Evolutionary conservation across 768 basidiomycete species (phyloP).

Genomic region (Termitomyces titanicus): DNA sequence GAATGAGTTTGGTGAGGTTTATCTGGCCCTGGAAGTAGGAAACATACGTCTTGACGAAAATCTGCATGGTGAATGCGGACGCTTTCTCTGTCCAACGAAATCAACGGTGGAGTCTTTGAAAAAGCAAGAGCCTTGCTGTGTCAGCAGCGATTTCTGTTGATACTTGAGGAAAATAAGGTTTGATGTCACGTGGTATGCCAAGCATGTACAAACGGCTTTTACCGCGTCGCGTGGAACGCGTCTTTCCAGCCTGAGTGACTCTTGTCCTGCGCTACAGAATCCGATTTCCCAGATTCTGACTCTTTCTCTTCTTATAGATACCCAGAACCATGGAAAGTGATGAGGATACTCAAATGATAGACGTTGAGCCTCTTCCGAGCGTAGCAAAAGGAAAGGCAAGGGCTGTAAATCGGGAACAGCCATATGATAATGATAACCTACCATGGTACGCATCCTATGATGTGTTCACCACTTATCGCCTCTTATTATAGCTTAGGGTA

Average conservation of each 20-base stretch:
- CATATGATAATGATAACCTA: conserved; percentile 60
- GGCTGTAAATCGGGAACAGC: conserved; percentile 38
- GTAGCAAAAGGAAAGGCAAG: conserved; percentile 72
- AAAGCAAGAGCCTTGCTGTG: conserved; percentile 57
- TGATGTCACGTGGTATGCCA: conserved; percentile 1
- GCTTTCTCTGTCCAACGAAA: conserved; percentile 88
- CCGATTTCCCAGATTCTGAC: not conserved
- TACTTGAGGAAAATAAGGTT: conserved; percentile 15
- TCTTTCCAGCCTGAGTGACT: not conserved
- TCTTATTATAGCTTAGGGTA: conserved; percentile 57
- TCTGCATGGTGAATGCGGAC: conserved; percentile 84
- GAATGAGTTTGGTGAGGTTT: not conserved
- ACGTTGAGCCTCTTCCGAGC: conserved; percentile 34
- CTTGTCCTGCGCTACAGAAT: not conserved
- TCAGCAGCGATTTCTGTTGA: conserved; percentile 17
- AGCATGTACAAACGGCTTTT: conserved; percentile 5
- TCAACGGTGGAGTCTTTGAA: conserved; percentile 92
- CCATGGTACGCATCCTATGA: conserved; percentile 60
- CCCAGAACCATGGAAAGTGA: conserved; percentile 50
- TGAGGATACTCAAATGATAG: conserved; percentile 50
- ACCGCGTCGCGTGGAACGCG: conserved; percentile 14
- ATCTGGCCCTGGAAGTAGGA: not conserved
- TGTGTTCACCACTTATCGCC: not conserved
- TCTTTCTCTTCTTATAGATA: not conserved
- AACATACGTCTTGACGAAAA: conserved; percentile 94